Evolutionary conservation across 257 asterid genomes (phyloP).

Genomic region (Anisodus acutangulus): DNA sequence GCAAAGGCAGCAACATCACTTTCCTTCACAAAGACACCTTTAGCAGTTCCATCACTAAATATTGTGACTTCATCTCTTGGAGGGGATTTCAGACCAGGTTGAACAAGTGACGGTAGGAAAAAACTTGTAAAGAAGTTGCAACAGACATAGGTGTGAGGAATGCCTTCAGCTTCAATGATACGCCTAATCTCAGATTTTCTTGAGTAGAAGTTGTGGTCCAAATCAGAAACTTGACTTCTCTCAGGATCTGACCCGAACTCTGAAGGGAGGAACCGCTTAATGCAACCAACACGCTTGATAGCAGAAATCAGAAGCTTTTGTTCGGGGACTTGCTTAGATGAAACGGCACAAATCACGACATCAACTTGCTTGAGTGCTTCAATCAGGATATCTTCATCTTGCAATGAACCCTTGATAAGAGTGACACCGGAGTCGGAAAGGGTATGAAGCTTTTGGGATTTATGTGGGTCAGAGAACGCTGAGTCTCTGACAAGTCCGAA

Average conservation of each 20-base stretch:
- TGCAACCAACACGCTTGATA: slow-evolving; percentile 72
- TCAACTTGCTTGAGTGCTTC: slow-evolving; percentile 75
- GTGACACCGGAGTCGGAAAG: slow-evolving; percentile 62
- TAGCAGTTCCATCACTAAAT: slow-evolving; percentile 78
- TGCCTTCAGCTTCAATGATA: slow-evolving; percentile 70
- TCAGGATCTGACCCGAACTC: slow-evolving; percentile 92
- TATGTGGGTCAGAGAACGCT: slow-evolving; percentile 65
- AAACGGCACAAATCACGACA: slow-evolving; percentile 79
- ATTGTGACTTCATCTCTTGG: slow-evolving; percentile 78
- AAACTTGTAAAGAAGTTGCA: slow-evolving; percentile 82
- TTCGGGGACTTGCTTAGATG: slow-evolving; percentile 65
- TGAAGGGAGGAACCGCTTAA: slow-evolving; percentile 92
- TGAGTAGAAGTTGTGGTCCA: slow-evolving; percentile 73
- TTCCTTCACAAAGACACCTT: slow-evolving; percentile 81
- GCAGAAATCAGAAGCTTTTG: slow-evolving; percentile 80
- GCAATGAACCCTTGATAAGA: slow-evolving; percentile 76
- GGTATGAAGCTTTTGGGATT: slow-evolving; percentile 53
- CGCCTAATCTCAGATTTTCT: slow-evolving; percentile 82
- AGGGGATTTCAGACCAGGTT: slow-evolving; percentile 70
- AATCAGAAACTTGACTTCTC: slow-evolving; percentile 58
- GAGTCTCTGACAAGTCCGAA: slow-evolving; percentile 80
- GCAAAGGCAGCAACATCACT: slow-evolving; percentile 87
- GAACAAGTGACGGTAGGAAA: slow-evolving; percentile 84
- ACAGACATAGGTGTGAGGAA: slow-evolving; percentile 79
- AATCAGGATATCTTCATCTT: slow-evolving; percentile 61